These are phyloP conservation scores for Fusarium mangiferae DNA, from an alignment of 2,329 filamentous ascomycete genomes.

Conservation along the genomic window DNA sequence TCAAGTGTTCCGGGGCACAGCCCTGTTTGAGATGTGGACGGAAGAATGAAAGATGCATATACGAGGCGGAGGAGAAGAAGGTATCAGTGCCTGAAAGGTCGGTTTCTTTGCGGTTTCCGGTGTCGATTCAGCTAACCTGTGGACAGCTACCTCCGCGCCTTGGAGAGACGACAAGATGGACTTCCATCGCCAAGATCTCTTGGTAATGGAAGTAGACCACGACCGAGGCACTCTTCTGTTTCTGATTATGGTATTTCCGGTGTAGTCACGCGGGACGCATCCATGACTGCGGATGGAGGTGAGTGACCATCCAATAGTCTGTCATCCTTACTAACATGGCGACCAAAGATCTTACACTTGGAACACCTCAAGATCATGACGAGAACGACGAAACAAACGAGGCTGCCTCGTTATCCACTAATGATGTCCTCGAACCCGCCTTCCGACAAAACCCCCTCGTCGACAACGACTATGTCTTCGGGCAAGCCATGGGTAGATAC, in stretches of 20 bases:
- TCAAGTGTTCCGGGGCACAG: constrained; percentile 41
- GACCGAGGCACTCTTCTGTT: constrained; percentile 27
- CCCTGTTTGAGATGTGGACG: constrained; percentile 40
- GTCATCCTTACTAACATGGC: background rate
- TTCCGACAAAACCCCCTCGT: constrained; percentile 42
- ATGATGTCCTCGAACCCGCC: constrained; percentile 34
- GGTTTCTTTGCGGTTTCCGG: background rate
- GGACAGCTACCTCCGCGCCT: constrained; percentile 37
- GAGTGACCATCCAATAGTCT: background rate
- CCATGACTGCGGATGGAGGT: constrained; percentile 6
- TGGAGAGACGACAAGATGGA: constrained; percentile 35
- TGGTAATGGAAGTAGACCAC: background rate
- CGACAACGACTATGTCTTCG: constrained; percentile 41
- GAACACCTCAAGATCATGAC: constrained; percentile 9
- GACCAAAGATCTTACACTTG: background rate
- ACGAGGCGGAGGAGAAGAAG: constrained; percentile 40
- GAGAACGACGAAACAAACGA: background rate
- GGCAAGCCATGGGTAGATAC: constrained; percentile 34
- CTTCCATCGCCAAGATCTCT: constrained; percentile 14
- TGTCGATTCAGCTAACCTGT: background rate
- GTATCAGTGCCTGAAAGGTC: constrained; percentile 41
- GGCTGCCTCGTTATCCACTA: background rate
- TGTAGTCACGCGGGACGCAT: background rate
- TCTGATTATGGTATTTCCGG: constrained; percentile 29
- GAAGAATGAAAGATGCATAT: constrained; percentile 39